Evolutionary conservation across 116 monocot species (phyloP), one percentile per base, ranked within the genome.

Genomic region (Iris pallida): DNA sequence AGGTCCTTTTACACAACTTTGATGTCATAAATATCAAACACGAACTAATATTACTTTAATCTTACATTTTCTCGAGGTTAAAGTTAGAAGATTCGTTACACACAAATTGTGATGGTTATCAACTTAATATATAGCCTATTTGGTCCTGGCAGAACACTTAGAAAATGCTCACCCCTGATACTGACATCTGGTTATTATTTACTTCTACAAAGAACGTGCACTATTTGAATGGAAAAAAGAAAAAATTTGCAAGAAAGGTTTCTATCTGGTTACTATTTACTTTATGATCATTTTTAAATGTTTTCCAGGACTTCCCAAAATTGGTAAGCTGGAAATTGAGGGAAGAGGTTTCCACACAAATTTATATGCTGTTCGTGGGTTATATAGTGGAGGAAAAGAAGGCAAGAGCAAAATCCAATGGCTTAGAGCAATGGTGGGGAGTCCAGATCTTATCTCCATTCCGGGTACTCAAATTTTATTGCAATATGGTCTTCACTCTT

Each of bases 341-440:
- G 98, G 98, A 66, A 90, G 93, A 74, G 98, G 98, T 72, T 98
- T 82, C 80, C 93, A 98, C 57, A 98, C 98, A 60, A 98, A 98
- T 47, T 78, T 98, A 61, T 98, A 98, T 74, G 90, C 98, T 76
- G 86, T 93, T 69, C 90, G 88, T 60, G 90, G 93, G 42, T 57
- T 75, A 59, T 98, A 98, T 76, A 80, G 69, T 71, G 98, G 98
- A 42, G 98, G 98, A 52, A 98, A 79, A 77, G 93, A 98, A 84
- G 98, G 98, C 41, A 98, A 93, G 78, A 98, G 98, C 78, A 85
- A 81, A 93, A 84, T 98, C 53, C 98, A 98, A 49, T 98, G 98
- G 98, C 90, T 98, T 44, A 81, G 90, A 47, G 85, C 98, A 6
- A 98, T 90, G 90, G 90, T 88, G 51, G 98, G 93, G 57, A 98